phyloP scores from a whole-genome alignment of 768 basidiomycete genomes.

The Suillus ampliporus region DNA sequence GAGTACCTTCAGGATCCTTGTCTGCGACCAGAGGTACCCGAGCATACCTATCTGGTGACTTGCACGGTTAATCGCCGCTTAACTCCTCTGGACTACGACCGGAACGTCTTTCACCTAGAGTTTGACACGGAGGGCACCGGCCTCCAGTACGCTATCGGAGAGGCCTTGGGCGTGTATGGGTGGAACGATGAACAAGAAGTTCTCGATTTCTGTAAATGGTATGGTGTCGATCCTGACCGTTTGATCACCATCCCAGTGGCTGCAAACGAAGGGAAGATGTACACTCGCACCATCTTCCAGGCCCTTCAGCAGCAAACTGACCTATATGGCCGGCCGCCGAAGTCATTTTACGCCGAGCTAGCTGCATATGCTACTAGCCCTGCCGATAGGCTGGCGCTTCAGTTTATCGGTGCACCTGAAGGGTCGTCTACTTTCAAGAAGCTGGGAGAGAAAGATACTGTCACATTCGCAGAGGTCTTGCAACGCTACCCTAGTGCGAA shows the following conservation, averaged over 20 bases:
- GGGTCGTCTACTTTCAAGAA: slow-evolving; percentile 94
- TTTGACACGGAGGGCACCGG: slow-evolving; percentile 93
- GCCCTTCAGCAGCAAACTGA: slow-evolving; percentile 96
- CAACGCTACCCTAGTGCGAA: slow-evolving; percentile 76
- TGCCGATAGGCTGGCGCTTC: slow-evolving; percentile 78
- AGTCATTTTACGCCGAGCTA: slow-evolving; percentile 92
- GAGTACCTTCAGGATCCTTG: slow-evolving; percentile 65
- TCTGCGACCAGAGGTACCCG: slow-evolving; percentile 84
- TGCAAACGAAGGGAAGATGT: slow-evolving; percentile 67
- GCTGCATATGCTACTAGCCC: slow-evolving; percentile 72
- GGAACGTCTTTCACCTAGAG: slow-evolving; percentile 99
- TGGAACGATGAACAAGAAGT: slow-evolving; percentile 96
- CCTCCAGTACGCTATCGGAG: slow-evolving; percentile 93
- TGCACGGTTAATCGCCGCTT: slow-evolving; percentile 94
- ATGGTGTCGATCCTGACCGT: slow-evolving; percentile 80
- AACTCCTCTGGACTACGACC: slow-evolving; percentile 94
- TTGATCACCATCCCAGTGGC: slow-evolving; percentile 84
- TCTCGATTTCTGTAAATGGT: slow-evolving; percentile 88
- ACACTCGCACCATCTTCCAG: slow-evolving; percentile 95
- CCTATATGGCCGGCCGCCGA: slow-evolving; percentile 93
- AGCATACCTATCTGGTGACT: slow-evolving; percentile 92
- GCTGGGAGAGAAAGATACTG: slow-evolving; percentile 91
- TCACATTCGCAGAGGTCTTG: slow-evolving; percentile 90
- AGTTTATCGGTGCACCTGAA: slow-evolving; percentile 93
- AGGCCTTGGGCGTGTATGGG: slow-evolving; percentile 95